Evolutionary conservation across 495 filamentous ascomycete genomes (phyloP), one percentile per base, ranked within the genome.

Genomic region (Aspergillus sparsus): DNA sequence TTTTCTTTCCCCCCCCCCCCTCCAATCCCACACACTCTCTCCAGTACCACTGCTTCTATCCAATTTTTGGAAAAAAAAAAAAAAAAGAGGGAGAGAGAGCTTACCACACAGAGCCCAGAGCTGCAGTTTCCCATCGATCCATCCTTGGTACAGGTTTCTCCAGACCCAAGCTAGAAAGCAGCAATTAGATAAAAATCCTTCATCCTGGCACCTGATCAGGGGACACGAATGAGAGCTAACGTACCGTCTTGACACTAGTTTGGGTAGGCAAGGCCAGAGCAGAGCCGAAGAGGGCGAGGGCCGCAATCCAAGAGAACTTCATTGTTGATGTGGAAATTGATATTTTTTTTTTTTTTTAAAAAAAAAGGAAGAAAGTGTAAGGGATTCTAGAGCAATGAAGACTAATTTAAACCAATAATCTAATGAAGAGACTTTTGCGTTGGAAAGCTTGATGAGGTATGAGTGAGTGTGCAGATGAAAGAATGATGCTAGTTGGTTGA

Each of bases 251-350:
- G n/a, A 41, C 37, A 41, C 34, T 34, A 16, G 9, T 15, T 12
- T 5, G 12, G 18, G 49, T 36, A 27, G 49, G 53, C 10, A 56
- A 9, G 21, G 57, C 57, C 57, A 59, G 42, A 15, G 57, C 57
- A 32, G 57, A 18, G 39, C 57, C 57, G 18, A 53, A 6, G 49
- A 59, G 37, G n/a, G 57, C 57, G 32, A 59, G 57, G 18, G 49
- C 31, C 36, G 57, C 49, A 31, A 59, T 44, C 47, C 47, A 45
- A 11, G 57, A 45, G 49, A 59, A 41, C 47, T 53, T 53, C 57
- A 59, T 59, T 49, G 37, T 53, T 35, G n/a, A 10, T 0, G 13
- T 42, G 0, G 16, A 21, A 31, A 10, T 41, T 41, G 37, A 39
- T 7, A 39, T 6, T 7, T 39, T 6, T 39, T 6, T n/a, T n/a